Evolutionary conservation across 495 filamentous ascomycete species (phyloP), one percentile per base, ranked within the genome.

Genomic region (Talaromyces nanjingensis): DNA sequence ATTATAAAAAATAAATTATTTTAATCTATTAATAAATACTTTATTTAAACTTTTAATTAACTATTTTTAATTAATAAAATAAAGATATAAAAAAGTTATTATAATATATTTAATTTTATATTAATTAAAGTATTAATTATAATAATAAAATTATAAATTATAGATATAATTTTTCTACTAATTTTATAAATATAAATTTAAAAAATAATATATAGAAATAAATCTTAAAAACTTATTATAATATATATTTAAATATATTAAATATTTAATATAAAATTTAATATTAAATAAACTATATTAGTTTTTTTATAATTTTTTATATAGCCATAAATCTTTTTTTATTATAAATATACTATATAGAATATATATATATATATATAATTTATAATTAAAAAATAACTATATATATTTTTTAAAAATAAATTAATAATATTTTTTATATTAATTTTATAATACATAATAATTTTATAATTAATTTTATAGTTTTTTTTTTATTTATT

Each of bases 201-300:
- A 3, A 56, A 59, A 29, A 29, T 52, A 49, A 8, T 47, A 53
- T 47, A 27, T 12, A 65, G 45, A 59, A 22, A 18, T 66, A 33
- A 65, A 12, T 22, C 20, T 49, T 31, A 3, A 64, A 62, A 8
- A 47, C 18, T 34, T 14, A 24, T 34, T 39, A 63, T 65, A 63
- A 47, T 47, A 47, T 65, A 45, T 52, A 60, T 29, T 60, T 59
- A 60, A 3, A 59, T 12, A 56, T 56, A 42, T 60, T 45, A n/a
- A 16, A 65, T 53, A 54, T 25, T 24, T 14, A 39, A 4, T 53
- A 27, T 54, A 64, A 63, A 54, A 52, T 29, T 45, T 18, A 42
- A 24, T 2, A 58, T 65, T 64, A 65, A 33, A 45, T 59, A 14
- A 14, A 65, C 58, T 66, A 66, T 20, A 29, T 29, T 3, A 6